phyloP scores from a whole-genome alignment of 306 rosid genomes.

The Vigna reflexopilosa region DNA sequence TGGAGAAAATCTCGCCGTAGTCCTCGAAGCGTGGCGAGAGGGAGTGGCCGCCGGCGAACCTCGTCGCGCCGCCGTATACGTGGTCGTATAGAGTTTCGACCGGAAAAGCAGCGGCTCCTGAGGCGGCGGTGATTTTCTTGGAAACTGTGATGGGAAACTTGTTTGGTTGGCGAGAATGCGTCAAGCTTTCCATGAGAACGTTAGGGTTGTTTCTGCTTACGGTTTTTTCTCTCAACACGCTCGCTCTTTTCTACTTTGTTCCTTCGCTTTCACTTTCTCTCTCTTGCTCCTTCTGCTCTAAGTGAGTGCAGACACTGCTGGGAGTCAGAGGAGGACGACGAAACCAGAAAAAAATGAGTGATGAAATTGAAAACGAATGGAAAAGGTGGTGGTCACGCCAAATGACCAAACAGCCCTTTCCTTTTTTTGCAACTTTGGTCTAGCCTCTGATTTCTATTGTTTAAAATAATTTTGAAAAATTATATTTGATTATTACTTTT shows the following conservation, averaged over 20 bases:
- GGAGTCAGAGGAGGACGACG: constrained; percentile 62
- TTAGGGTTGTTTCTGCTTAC: not conserved
- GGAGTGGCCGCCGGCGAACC: constrained; percentile 66
- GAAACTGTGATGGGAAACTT: constrained; percentile 56
- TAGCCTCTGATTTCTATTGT: no score
- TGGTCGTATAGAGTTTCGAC: constrained; percentile 71
- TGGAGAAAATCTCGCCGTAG: constrained; percentile 87
- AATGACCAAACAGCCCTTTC: constrained; percentile 44
- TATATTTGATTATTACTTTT: no score
- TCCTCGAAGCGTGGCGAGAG: constrained; percentile 90
- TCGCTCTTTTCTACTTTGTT: not conserved
- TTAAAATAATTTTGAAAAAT: no score
- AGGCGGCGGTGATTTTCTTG: constrained; percentile 56
- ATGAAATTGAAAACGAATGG: constrained; percentile 42
- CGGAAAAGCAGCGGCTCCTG: constrained; percentile 45
- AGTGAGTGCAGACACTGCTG: constrained; percentile 56
- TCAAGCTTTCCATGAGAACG: constrained; percentile 69
- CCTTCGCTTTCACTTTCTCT: constrained; percentile 3
- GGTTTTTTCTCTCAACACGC: not conserved
- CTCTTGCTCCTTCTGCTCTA: constrained; percentile 40
- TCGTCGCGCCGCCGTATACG: constrained; percentile 84
- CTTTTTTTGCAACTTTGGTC: not conserved
- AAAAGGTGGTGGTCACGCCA: constrained; percentile 41
- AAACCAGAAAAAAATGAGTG: constrained; percentile 38
- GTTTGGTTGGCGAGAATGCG: constrained; percentile 73